These are phyloP conservation scores for Tephrocybe sp. DNA, from an alignment of 768 basidiomycete genomes.

Conservation along the genomic window DNA sequence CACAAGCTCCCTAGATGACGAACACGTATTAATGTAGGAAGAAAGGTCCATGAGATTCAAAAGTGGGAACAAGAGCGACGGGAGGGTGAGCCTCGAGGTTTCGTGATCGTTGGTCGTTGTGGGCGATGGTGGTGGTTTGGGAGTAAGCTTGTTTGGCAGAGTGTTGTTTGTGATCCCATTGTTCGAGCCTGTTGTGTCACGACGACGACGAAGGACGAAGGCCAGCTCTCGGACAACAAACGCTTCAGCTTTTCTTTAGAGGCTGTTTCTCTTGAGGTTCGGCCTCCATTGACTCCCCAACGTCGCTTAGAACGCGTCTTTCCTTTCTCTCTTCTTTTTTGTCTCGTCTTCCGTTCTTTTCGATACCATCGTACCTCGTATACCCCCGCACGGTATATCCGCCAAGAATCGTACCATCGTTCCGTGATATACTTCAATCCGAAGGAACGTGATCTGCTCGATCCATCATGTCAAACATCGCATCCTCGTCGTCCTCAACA, in stretches of 20 bases:
- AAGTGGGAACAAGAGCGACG: too few relatives aligned
- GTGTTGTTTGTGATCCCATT: slow-evolving; percentile 19
- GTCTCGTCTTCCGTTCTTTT: slow-evolving; percentile 18
- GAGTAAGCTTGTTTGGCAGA: slow-evolving; percentile 11
- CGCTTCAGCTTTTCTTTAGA: slow-evolving; percentile 27
- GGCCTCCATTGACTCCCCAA: slow-evolving; percentile 26
- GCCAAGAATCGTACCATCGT: slow-evolving; percentile 16
- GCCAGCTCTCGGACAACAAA: slow-evolving; percentile 20
- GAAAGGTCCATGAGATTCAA: not conserved
- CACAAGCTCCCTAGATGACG: too few relatives aligned
- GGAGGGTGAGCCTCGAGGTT: too few relatives aligned
- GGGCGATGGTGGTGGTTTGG: not conserved
- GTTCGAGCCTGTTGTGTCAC: slow-evolving; percentile 23
- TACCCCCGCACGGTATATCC: slow-evolving; percentile 19
- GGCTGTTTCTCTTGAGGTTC: slow-evolving; percentile 33
- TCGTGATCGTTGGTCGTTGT: not conserved
- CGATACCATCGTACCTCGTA: slow-evolving; percentile 19
- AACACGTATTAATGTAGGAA: not conserved
- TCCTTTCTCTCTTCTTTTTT: slow-evolving; percentile 34
- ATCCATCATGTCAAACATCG: slow-evolving; percentile 49
- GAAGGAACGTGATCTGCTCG: slow-evolving; percentile 16
- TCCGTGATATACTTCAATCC: slow-evolving; percentile 17
- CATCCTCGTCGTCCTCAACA: slow-evolving; percentile 48
- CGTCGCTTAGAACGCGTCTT: slow-evolving; percentile 35
- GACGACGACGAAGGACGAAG: slow-evolving; percentile 33